These are phyloP conservation scores for Russula olivacea DNA, from an alignment of 768 basidiomycete species.

Conservation along the genomic window DNA sequence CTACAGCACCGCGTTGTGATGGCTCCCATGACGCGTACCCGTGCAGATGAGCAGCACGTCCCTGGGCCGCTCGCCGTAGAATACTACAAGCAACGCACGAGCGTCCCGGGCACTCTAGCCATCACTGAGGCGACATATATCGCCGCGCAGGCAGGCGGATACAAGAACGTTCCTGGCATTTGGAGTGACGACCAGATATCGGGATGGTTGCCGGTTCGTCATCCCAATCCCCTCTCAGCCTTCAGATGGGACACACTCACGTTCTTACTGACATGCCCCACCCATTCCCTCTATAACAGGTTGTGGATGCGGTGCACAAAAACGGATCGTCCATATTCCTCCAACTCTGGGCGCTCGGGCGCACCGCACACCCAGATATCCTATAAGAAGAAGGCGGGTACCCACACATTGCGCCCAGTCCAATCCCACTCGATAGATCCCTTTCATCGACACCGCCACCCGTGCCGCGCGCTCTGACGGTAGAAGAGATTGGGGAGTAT, in stretches of 20 bases:
- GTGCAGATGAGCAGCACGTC: slow-evolving; percentile 36
- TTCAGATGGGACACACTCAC: background rate
- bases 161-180: slow-evolving; percentile 51
- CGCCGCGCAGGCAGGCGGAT: slow-evolving; percentile 45
- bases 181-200: slow-evolving; percentile 52
- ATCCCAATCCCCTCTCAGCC: background rate
- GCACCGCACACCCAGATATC: slow-evolving; percentile 19
- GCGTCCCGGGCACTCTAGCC: slow-evolving; percentile 46
- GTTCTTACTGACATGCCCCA: background rate
- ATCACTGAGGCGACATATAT: slow-evolving; percentile 56
- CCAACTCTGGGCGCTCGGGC: slow-evolving; percentile 40
- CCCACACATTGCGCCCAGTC: slow-evolving; percentile 1
- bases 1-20: slow-evolving; percentile 49
- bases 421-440: background rate
- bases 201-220: slow-evolving; percentile 43
- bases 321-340: slow-evolving; percentile 33
- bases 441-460: background rate
- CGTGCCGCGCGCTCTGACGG: slow-evolving; percentile 24
- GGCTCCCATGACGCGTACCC: slow-evolving; percentile 47
- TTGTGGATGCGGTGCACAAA: slow-evolving; percentile 32
- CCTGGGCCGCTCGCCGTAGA: slow-evolving; percentile 34
- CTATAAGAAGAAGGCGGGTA: background rate
- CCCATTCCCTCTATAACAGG: background rate
- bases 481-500: slow-evolving; percentile 28
- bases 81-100: slow-evolving; percentile 47